Base-by-base conservation (phyloP, 2,329 filamentous ascomycete species). In the Neonectria magnoliae region DNA sequence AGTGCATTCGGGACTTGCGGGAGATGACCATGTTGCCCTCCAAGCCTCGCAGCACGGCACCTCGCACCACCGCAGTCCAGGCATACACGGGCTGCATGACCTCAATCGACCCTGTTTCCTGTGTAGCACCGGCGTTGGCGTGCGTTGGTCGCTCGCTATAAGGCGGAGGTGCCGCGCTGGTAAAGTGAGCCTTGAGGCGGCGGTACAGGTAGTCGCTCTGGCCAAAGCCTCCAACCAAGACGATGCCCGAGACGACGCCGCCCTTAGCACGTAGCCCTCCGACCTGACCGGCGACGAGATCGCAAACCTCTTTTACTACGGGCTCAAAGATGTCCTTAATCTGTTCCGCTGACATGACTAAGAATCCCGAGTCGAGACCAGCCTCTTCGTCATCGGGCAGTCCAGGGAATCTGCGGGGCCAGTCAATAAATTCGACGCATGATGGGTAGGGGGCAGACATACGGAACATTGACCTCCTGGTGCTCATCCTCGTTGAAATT, bases 31-130 rank as follows among this genome's bases (percentile, higher is more conserved):
- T 92, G 75, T 89, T 93, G 18, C 91, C 91, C 76, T 94, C 91
- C 16, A 94, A 77, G 0, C 92, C 92, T 53, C 91, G 83, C 57
- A 94, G 78, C 9, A 94, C 92, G 0, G 92, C 92, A 7, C 92
- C 92, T 64, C 92, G 84, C 5, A 94, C 91, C 2, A 94, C 91
- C 0, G 91, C 91, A 8, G 91, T 94, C 91, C 92, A 94, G 1
- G 92, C 91, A 75, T 94, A 92, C 57, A 94, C 85, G 1, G 91
- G 91, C 78, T 95, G 92, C 86, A 94, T 92, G 29, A 94, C 90
- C 78, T 94, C 91, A 42, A 94, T 90, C 1, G 87, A 88, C 5
- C 84, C 84, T 36, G 83, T 81, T 53, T 85, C 83, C 31, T 82
- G 79, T 25, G 84, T 74, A 2, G 84, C 77, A 13, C 74, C 79